phyloP scores from a whole-genome alignment of 495 filamentous ascomycete genomes.

The Aspergillus nanangensis region DNA sequence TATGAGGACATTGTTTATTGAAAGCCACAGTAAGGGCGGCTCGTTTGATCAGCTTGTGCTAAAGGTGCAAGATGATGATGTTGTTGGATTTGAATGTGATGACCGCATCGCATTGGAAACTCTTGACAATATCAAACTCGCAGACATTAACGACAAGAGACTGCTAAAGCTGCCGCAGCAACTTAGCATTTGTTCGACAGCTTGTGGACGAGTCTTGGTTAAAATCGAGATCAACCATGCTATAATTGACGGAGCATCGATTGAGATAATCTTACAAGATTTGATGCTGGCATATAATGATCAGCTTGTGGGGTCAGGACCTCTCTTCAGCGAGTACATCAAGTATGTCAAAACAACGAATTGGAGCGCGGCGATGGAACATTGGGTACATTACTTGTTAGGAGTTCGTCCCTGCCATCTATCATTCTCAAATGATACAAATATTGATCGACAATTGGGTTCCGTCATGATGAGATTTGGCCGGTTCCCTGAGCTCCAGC shows the following conservation, averaged over 20 bases:
- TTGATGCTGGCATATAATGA: constrained; percentile 40
- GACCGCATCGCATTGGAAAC: constrained; percentile 30
- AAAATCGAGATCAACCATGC: constrained; percentile 57
- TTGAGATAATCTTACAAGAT: constrained; percentile 36
- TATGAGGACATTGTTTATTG: constrained; percentile 52
- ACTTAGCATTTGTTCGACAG: constrained; percentile 39
- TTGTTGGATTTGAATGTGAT: constrained; percentile 36
- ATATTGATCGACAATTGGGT: constrained; percentile 12
- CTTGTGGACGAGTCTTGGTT: constrained; percentile 31
- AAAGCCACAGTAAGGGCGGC: constrained; percentile 46
- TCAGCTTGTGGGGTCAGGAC: constrained; percentile 36
- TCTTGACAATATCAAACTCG: constrained; percentile 32
- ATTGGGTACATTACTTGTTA: constrained; percentile 45
- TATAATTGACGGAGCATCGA: constrained; percentile 44
- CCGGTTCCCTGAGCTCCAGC: constrained; percentile 35
- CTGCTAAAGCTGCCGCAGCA: constrained; percentile 43
- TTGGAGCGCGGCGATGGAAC: constrained; percentile 30
- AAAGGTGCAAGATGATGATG: constrained; percentile 32
- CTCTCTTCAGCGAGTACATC: constrained; percentile 55
- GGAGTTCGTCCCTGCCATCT: constrained; percentile 41
- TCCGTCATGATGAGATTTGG: constrained; percentile 26
- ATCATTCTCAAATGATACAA: constrained; percentile 13
- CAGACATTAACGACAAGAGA: constrained; percentile 28
- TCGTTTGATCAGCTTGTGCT: constrained; percentile 52
- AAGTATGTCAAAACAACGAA: constrained; percentile 36